Base-by-base conservation (phyloP, 2,329 filamentous ascomycete species). In the Thelonectria discophora region DNA sequence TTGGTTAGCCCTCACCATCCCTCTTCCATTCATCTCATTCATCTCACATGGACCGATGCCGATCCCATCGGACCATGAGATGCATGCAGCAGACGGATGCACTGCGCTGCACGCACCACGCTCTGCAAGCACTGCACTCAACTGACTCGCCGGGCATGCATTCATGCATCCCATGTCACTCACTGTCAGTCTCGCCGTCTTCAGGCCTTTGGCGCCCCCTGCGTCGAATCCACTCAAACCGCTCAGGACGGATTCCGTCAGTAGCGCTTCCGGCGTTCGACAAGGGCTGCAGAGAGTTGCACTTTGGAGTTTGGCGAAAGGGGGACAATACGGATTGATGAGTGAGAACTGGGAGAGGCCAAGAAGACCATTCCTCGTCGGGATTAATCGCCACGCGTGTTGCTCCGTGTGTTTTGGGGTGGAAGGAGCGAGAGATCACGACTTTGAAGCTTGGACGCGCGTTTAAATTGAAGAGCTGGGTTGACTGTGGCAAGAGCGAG, bases 221-320 rank as follows among this genome's bases (percentile, higher is more conserved):
- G 69, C 69, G 63, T 71, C 67, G 27, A 65, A 70, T 69, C 67
- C 61, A 64, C 66, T 66, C 27, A 30, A 69, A 70, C 68, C 32
- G 20, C 46, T 58, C 62, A 62, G 51, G 63, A 61, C 58, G 58
- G 46, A 62, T 54, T 24, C 20, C 13, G 9, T 12, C 45, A 27
- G n/a, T 55, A 55, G 42, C 30, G 17, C 42, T 55, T 43, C 18
- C 42, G 18, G 56, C 49, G 56, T n/a, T 34, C 18, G 56, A 59
- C 43, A 24, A 37, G 47, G 42, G 32, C 21, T 21, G 3, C 21
- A 24, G 21, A 24, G 21, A 24, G 21, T 24, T 24, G 21, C 21
- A 24, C 21, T 24, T 24, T 24, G 21, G 21, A 24, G 6, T 24
- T 24, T 24, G 21, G 21, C 21, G 21, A 24, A 24, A 24, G 21